These are phyloP conservation scores for Dorcoceras hygrometricum DNA, from an alignment of 257 asterid species.

Conservation along the genomic window DNA sequence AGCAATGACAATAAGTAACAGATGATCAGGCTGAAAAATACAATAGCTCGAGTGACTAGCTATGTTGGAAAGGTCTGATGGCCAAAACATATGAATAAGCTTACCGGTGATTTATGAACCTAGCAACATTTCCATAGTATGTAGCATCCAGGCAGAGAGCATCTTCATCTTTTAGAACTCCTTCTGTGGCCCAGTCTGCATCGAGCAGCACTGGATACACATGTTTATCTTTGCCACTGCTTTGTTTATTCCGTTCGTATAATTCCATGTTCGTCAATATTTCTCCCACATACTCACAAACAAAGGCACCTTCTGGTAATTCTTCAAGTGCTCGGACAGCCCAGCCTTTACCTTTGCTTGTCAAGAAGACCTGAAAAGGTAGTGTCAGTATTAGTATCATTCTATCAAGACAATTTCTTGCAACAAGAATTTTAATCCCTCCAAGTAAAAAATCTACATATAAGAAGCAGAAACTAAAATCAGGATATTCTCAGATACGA, in stretches of 20 bases:
- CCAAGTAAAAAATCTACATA: background rate
- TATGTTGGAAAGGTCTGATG: background rate
- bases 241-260: constrained; percentile 44
- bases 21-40: background rate
- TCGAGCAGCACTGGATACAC: constrained; percentile 67
- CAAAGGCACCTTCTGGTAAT: constrained; percentile 65
- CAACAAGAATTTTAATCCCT: no score
- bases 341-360: constrained; percentile 73
- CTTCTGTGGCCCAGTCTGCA: constrained; percentile 74
- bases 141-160: constrained; percentile 80
- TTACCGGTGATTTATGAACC: constrained; percentile 74
- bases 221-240: constrained; percentile 37
- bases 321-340: constrained; percentile 74
- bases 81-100: constrained; percentile 5
- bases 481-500: background rate
- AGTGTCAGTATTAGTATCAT: background rate
- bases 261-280: constrained; percentile 63
- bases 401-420: background rate
- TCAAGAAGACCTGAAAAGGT: constrained; percentile 49
- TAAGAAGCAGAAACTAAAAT: background rate
- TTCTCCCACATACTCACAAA: constrained; percentile 68
- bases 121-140: constrained; percentile 58
- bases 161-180: constrained; percentile 56
- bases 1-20: background rate
- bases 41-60: background rate